Base-by-base conservation (phyloP, 2,329 filamentous ascomycete species). In the Chalaropsis ovoidea region DNA sequence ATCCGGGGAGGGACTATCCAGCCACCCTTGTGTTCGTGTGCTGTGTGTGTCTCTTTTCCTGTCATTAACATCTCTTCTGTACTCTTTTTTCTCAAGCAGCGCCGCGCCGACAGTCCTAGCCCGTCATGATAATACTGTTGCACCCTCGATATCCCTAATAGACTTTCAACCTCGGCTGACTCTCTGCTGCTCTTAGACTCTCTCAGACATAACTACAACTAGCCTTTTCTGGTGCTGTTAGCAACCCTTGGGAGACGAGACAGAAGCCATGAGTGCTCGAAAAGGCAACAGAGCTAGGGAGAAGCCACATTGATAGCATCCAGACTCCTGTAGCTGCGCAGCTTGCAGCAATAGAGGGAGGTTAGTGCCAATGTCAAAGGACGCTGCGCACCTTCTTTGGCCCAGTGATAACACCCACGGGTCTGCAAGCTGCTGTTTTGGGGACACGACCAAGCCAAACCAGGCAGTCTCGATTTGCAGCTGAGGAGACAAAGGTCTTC, bases 401-500 rank as follows among this genome's bases (percentile, higher is more conserved):
- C 22, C 24, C 49, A 27, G 24, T 7, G 15, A 27, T 10, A 31
- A 27, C 24, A 56, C 49, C 19, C 13, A 27, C 1, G 24, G 13
- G 15, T 15, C 24, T 31, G 49, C 27, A 56, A 10, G 13, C 4
- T 17, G 11, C 22, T 0, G 10, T 31, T 27, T 56, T 56, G 49
- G 22, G 24, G 22, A 24, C 24, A 17, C 10, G 24, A 56, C 49
- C 22, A 56, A 31, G 19, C 49, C 22, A 54, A 54, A 54, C 49
- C 27, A 27, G 49, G 22, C 49, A 52, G 49, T 11, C 19, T 31
- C 11, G 10, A 54, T 54, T 54, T 31, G 19, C 49, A 56, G 49
- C 49, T 56, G 49, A 56, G 22, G 15, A 31, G 22, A 31, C 49
- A 56, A 56, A 56, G 24, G 49, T 56, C 49, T 27, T 56, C 49